A percentile compares a stretch with the other conserved stretches of the same genome.
These are phyloP conservation scores for Ceriops decandra DNA, from an alignment of 345 rosid species.

Conservation along the genomic window DNA sequence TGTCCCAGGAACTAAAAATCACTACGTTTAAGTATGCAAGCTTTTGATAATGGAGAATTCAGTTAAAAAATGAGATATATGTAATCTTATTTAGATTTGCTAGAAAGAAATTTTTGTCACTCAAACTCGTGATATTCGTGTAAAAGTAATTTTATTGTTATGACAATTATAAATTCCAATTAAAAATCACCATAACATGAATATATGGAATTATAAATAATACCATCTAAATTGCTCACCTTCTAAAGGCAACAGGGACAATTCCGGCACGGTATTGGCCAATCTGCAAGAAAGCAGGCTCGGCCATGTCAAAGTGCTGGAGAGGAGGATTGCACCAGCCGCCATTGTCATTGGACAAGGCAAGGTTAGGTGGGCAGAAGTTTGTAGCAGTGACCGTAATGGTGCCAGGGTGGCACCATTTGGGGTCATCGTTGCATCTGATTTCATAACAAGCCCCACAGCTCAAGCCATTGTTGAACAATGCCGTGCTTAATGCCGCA, in stretches of 20 bases:
- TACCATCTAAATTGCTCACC: constrained; percentile 17
- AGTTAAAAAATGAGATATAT: too few species aligned
- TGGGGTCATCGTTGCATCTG: constrained; percentile 21
- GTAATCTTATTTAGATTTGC: too few species aligned
- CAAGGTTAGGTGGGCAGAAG: constrained; percentile 55
- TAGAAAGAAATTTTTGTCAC: too few species aligned
- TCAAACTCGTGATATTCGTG: too few species aligned
- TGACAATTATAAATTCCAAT: too few species aligned
- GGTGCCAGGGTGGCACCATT: constrained; percentile 19
- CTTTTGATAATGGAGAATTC: too few species aligned
- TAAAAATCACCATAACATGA: too few species aligned
- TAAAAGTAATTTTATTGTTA: too few species aligned
- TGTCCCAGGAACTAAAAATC: too few species aligned
- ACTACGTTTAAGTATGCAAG: too few species aligned
- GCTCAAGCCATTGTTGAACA: constrained; percentile 25
- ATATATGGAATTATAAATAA: not conserved
- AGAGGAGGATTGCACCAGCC: constrained; percentile 72
- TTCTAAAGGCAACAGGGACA: constrained; percentile 48
- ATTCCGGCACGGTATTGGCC: constrained; percentile 59
- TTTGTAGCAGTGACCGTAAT: constrained; percentile 25
- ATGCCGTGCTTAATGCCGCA: constrained; percentile 26
- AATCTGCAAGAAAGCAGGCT: constrained; percentile 54
- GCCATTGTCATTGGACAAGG: constrained; percentile 48
- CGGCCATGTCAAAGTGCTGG: constrained; percentile 56
- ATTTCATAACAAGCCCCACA: constrained; percentile 26